These are phyloP conservation scores for Globisporangium polare DNA, from an alignment of 352 stramenopile species.

Conservation along the genomic window DNA sequence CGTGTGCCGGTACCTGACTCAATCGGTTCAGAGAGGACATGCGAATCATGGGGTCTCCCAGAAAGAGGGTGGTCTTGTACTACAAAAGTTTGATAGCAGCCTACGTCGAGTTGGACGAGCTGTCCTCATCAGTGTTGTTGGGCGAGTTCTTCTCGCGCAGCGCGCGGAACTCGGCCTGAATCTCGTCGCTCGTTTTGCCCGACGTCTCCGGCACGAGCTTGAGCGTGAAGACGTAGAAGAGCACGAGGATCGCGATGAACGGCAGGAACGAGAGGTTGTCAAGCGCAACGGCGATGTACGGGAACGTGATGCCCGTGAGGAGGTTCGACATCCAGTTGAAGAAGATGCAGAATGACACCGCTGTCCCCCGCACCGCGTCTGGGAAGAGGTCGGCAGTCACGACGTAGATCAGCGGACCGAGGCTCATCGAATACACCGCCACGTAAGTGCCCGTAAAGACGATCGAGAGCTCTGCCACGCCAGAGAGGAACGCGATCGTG, in stretches of 20 bases:
- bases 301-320: slow-evolving; percentile 52
- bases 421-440: slow-evolving; percentile 37
- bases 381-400: slow-evolving; percentile 58
- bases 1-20: not conserved
- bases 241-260: slow-evolving; percentile 39
- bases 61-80: not conserved
- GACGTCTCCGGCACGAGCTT: slow-evolving; percentile 51
- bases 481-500: slow-evolving; percentile 26
- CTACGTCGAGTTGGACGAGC: not conserved
- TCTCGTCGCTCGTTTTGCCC: slow-evolving; percentile 55
- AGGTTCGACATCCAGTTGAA: slow-evolving; percentile 55
- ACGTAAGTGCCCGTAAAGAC: slow-evolving; percentile 48
- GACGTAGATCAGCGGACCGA: slow-evolving; percentile 54
- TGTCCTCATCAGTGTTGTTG: not conserved
- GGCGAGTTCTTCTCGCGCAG: slow-evolving; percentile 9
- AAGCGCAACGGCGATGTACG: slow-evolving; percentile 46
- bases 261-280: slow-evolving; percentile 39
- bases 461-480: slow-evolving; percentile 34
- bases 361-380: slow-evolving; percentile 39
- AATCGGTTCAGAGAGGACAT: not conserved
- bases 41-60: not conserved
- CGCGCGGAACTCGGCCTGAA: slow-evolving; percentile 41
- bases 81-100: too few relatives aligned
- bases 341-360: slow-evolving; percentile 40
- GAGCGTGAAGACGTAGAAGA: slow-evolving; percentile 46